Base-by-base conservation (phyloP, 139 green algal genomes). In the Closterium sp. region DNA sequence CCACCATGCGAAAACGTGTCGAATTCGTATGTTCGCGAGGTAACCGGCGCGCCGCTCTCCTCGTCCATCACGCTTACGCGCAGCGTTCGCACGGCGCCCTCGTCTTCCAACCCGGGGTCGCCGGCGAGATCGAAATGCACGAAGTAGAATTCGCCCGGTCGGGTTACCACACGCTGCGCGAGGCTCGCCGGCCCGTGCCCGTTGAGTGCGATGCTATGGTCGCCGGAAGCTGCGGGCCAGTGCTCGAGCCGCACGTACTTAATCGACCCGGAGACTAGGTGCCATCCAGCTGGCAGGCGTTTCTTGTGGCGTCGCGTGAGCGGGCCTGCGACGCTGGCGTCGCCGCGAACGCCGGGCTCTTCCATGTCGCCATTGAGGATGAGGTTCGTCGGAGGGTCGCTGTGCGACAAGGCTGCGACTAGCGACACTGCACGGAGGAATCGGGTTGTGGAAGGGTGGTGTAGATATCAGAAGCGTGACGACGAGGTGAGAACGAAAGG, bases 21-120 rank as follows among this genome's bases (percentile, higher is more conserved):
- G 55, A 55, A 89, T 43, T 43, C 55, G 86, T 43, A 89, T 84
- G 86, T 86, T 34, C 83, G n/a, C 83, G n/a, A 21, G 83, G 83
- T 33, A 86, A 33, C 83, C 8, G n/a, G 30, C 3, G 30, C 83
- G 21, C 83, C 30, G 31, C n/a, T 86, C 3, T 76, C 55, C 55
- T 76, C 55, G 16, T 76, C 55, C 10, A 76, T 76, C 16, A 76
- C 55, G 55, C 55, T 76, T 2, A 76, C 55, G 16, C 55, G 55
- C 55, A 76, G 55, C 55, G 55, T 28, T 76, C 55, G 55, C 55
- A 76, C 55, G 55, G 55, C 55, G 12, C 55, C 55, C 55, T 76
- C 55, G 55, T 76, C 55, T 76, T 76, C 55, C 83, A 86, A 34
- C 30, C 83, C 83, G 7, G 83, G 83, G 9, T 86, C 83, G 28